Evolutionary conservation across 164 flowering plant genomes (phyloP).

Genomic region (Chloranthus sessilifolius): DNA sequence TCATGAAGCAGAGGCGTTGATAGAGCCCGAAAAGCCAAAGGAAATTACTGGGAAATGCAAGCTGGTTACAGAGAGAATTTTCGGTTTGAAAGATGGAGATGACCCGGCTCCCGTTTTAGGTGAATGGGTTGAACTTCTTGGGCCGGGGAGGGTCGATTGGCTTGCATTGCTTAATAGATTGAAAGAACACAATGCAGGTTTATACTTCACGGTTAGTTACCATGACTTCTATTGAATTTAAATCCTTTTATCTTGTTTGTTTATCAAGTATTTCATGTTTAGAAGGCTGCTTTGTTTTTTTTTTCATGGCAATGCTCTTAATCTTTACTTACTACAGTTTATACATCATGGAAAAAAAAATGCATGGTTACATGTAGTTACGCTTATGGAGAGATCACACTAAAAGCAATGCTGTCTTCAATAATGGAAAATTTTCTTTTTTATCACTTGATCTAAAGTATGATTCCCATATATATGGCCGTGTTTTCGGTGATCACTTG

Average conservation of each 20-base stretch:
- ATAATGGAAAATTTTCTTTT: no score
- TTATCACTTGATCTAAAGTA: no score
- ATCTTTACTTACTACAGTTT: no score
- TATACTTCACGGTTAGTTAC: slow-evolving; percentile 67
- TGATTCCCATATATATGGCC: no score
- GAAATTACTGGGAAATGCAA: slow-evolving; percentile 72
- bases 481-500: no score
- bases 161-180: slow-evolving; percentile 52
- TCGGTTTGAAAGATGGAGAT: slow-evolving; percentile 49
- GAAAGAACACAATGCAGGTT: slow-evolving; percentile 29
- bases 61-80: slow-evolving; percentile 53
- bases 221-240: background rate
- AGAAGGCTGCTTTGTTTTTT: no score
- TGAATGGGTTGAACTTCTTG: slow-evolving; percentile 78
- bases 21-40: slow-evolving; percentile 69
- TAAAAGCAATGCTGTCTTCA: no score
- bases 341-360: no score
- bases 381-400: no score
- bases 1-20: slow-evolving; percentile 44
- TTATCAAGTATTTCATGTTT: no score
- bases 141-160: slow-evolving; percentile 84
- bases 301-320: no score
- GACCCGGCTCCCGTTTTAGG: slow-evolving; percentile 53
- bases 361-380: no score
- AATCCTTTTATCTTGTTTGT: background rate